Conservation (phyloP, 1,139 yeast species). For the Zygoascus meyerae region DNA sequence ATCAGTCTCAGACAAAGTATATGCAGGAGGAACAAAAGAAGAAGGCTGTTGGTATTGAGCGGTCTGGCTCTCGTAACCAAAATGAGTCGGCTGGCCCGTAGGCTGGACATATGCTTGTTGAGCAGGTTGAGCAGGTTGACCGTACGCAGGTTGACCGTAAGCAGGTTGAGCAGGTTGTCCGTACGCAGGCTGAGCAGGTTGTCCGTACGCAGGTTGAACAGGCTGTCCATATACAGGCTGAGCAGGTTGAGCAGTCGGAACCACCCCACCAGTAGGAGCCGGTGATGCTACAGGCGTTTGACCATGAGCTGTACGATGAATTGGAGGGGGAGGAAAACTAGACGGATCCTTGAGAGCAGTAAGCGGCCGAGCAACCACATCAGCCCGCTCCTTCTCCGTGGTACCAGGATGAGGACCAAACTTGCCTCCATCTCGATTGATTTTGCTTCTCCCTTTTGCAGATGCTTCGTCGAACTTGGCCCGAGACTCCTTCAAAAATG, state of each 20-base stretch:
- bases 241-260: constrained; percentile 13
- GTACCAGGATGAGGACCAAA: constrained; percentile 3
- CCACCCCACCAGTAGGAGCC: constrained; percentile 6
- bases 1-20: neutral
- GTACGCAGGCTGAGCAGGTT: constrained; percentile 13
- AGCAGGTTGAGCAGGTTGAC: constrained; percentile 6
- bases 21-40: constrained; percentile 9
- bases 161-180: constrained; percentile 17
- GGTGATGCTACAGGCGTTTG: constrained; percentile 26
- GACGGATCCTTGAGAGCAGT: constrained; percentile 37
- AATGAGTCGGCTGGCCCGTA: constrained; percentile 4
- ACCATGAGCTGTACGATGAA: constrained; percentile 29
- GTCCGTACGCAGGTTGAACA: constrained; percentile 11
- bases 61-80: neutral
- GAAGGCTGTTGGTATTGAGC: neutral
- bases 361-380: constrained; percentile 31
- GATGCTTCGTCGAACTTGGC: constrained; percentile 18
- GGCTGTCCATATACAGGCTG: constrained; percentile 14
- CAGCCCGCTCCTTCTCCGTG: constrained; percentile 14
- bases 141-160: constrained; percentile 4
- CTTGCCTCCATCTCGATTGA: constrained; percentile 2
- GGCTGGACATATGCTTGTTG: constrained; percentile 3
- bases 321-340: constrained; percentile 52
- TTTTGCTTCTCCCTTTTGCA: constrained; percentile 16
- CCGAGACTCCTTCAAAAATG: constrained; percentile 19